Conservation (phyloP, 129 eudicot genomes). For the Scalesia atractyloides region DNA sequence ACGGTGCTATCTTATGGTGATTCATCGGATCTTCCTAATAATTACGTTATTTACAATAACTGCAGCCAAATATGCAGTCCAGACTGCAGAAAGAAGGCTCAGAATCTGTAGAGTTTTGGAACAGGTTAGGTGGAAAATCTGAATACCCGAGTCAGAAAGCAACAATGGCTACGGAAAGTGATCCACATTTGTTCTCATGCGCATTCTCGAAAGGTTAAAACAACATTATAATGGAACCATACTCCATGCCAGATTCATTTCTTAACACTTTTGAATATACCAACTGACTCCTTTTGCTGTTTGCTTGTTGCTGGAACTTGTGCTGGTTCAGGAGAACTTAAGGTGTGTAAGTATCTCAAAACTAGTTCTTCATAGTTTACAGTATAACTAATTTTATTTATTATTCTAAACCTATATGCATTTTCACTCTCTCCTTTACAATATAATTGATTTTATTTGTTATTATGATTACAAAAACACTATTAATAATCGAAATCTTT, state of each 20-base stretch:
- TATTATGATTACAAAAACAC: too few species aligned
- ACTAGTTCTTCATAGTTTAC: too few species aligned
- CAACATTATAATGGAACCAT: neutral
- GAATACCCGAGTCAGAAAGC: constrained; percentile 75
- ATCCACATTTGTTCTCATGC: constrained; percentile 79
- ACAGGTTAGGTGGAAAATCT: constrained; percentile 65
- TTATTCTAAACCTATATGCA: too few species aligned
- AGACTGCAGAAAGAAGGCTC: constrained; percentile 66
- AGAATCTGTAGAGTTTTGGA: constrained; percentile 78
- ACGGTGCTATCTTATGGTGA: too few species aligned
- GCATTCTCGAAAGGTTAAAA: constrained; percentile 50
- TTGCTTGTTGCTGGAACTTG: neutral
- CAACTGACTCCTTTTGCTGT: neutral
- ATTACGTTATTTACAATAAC: neutral
- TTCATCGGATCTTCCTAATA: neutral
- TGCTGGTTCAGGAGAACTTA: constrained; percentile 58
- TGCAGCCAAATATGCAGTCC: constrained; percentile 75
- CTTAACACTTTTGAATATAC: neutral
- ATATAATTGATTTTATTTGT: too few species aligned
- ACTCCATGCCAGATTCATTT: neutral
- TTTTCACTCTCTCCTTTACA: too few species aligned
- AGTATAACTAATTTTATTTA: too few species aligned
- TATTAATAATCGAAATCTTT: too few species aligned
- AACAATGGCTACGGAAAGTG: constrained; percentile 55
- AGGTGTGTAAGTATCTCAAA: constrained; percentile 36